phyloP scores from a whole-genome alignment of 345 rosid species.

The Heritiera fomes region DNA sequence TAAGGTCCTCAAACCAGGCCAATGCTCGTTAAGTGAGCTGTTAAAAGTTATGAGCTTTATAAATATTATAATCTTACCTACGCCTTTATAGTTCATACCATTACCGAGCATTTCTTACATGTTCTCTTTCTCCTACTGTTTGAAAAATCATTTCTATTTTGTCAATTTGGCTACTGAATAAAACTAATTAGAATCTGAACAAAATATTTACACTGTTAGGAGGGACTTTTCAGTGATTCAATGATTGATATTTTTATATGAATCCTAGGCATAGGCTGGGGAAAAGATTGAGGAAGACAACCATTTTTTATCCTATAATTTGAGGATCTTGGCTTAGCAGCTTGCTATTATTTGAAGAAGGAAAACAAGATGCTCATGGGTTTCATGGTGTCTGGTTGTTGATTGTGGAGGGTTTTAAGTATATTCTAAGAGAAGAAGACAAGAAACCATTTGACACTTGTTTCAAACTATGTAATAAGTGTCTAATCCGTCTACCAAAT shows the following conservation, averaged over 20 bases:
- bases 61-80: neutral
- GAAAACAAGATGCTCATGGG: neutral
- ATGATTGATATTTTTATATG: neutral
- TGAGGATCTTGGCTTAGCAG: neutral
- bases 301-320: neutral
- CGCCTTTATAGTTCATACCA: neutral
- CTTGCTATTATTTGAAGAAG: neutral
- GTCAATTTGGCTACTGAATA: neutral
- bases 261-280: neutral
- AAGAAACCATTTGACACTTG: constrained; percentile 20
- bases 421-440: constrained; percentile 14
- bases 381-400: neutral
- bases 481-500: constrained; percentile 5
- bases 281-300: neutral
- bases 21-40: neutral
- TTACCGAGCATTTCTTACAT: neutral
- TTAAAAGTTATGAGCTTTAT: neutral
- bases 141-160: neutral
- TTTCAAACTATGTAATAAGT: neutral
- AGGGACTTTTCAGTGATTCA: neutral
- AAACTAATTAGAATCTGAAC: neutral
- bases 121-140: neutral
- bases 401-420: neutral
- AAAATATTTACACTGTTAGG: neutral
- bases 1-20: constrained; percentile 23